Conservation (phyloP, 129 eudicot genomes). For the Deinandra increscens region DNA sequence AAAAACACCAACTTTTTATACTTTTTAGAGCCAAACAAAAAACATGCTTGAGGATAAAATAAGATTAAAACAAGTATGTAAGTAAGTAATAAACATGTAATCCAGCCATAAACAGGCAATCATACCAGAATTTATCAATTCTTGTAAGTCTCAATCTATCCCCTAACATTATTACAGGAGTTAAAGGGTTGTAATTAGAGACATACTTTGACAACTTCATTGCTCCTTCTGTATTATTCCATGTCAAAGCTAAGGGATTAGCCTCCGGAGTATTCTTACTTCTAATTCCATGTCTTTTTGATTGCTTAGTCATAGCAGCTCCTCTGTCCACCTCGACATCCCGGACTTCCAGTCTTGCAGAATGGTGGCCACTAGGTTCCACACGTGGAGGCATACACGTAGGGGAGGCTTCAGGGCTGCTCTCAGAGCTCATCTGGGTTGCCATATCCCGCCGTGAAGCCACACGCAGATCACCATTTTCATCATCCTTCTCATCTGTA, state of each 20-base stretch:
- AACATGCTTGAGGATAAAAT: too few relatives aligned
- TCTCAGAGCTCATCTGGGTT: conserved; percentile 79
- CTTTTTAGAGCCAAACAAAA: too few relatives aligned
- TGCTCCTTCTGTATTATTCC: conserved; percentile 58
- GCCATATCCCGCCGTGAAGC: conserved; percentile 82
- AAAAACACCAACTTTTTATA: too few relatives aligned
- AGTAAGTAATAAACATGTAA: too few relatives aligned
- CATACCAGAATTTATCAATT: too few relatives aligned
- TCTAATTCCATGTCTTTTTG: conserved; percentile 41
- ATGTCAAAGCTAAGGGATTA: conserved; percentile 39
- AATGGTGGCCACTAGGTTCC: conserved; percentile 10
- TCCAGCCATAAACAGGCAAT: too few relatives aligned
- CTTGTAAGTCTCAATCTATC: not conserved
- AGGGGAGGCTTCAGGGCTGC: conserved; percentile 56
- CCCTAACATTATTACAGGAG: not conserved
- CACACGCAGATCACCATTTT: conserved; percentile 41
- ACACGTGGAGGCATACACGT: conserved; percentile 18
- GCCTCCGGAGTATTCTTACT: conserved; percentile 34
- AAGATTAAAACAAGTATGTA: too few relatives aligned
- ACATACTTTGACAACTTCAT: conserved; percentile 65
- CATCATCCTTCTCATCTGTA: conserved; percentile 58
- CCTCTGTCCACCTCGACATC: conserved; percentile 95
- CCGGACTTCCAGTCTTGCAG: conserved; percentile 57
- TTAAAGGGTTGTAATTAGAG: not conserved
- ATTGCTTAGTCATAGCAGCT: conserved; percentile 34